Evolutionary conservation across 352 stramenopile species (phyloP).

Genomic region (Discostella stelligera): DNA sequence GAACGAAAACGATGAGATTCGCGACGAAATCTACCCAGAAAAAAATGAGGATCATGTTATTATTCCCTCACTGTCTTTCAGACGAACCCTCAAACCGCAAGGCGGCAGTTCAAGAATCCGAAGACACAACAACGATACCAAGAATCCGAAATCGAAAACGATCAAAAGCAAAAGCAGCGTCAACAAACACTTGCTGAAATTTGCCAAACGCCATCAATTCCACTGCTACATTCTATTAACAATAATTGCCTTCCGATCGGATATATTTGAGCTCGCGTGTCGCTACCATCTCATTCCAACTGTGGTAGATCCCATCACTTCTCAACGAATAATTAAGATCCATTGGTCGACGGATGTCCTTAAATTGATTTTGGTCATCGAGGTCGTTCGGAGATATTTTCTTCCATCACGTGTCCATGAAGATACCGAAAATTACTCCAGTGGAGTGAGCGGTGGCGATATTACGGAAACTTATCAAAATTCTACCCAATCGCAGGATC

Average conservation of each 20-base stretch:
- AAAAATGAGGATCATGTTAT: conserved; percentile 3
- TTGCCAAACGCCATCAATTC: conserved; percentile 32
- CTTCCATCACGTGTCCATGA: background rate
- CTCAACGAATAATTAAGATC: conserved; percentile 15
- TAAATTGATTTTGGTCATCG: conserved; percentile 58
- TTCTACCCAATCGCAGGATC: background rate
- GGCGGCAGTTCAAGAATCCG: background rate
- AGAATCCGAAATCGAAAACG: conserved; percentile 2
- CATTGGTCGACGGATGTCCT: conserved; percentile 45
- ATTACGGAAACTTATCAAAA: background rate
- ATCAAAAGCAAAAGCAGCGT: conserved; percentile 27
- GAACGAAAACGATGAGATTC: conserved; percentile 19
- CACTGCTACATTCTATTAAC: conserved; percentile 47
- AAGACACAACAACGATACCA: background rate
- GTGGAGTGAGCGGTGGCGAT: background rate
- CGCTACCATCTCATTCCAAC: conserved; percentile 15
- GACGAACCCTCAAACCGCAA: background rate
- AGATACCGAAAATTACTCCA: background rate
- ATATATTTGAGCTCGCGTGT: conserved; percentile 43
- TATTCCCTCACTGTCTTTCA: conserved; percentile 13
- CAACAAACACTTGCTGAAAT: conserved; percentile 10
- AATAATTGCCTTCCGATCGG: conserved; percentile 61
- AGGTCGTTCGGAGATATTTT: conserved; percentile 41
- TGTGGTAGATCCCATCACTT: conserved; percentile 24
- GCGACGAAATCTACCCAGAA: background rate